Evolutionary conservation across 1,284 basidiomycete species (phyloP), one percentile per base, ranked within the genome.

Genomic region (Ceratobasidium sp.): DNA sequence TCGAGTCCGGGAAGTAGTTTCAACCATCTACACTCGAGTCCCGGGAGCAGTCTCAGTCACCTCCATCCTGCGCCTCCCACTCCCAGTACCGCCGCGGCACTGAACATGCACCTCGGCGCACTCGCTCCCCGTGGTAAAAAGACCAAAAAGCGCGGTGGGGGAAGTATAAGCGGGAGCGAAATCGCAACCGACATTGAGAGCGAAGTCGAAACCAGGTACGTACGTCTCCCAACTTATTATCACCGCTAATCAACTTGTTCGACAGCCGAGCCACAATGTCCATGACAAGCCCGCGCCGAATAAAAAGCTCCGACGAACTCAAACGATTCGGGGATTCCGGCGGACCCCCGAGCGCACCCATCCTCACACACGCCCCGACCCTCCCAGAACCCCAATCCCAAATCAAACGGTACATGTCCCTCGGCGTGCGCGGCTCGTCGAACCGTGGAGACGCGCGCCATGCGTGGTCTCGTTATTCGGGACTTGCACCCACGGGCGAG

Each of bases 231-330:
- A 8, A 40, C 38, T 17, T 40, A 8, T 40, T 40, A 40, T 17
- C 17, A 40, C 10, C 38, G 17, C 38, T 40, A 40, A 40, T 40
- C 38, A 40, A 8, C 17, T 40, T 40, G 8, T 40, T 40, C 10
- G 38, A 17, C n/a, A n/a, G n/a, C n/a, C n/a, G n/a, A n/a, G n/a
- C n/a, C n/a, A 40, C 22, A 12, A 15, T 20, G 10, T 47, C 20
- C 45, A 12, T 8, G 10, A 47, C 45, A 47, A 43, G 57, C n/a
- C 62, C 62, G 22, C 55, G 74, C 7, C 64, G 70, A 65, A 73
- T 75, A 73, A 73, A 73, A 70, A 75, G 74, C 47, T 72, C 74
- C 20, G 74, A 74, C 34, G 73, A 73, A 8, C 49, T 74, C 34
- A 67, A 69, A 47, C 50, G 50, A 47, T 47, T 12, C 45, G 45